Base-by-base conservation (phyloP, 202 grass and related monocot genomes). In the Digitaria exilis region DNA sequence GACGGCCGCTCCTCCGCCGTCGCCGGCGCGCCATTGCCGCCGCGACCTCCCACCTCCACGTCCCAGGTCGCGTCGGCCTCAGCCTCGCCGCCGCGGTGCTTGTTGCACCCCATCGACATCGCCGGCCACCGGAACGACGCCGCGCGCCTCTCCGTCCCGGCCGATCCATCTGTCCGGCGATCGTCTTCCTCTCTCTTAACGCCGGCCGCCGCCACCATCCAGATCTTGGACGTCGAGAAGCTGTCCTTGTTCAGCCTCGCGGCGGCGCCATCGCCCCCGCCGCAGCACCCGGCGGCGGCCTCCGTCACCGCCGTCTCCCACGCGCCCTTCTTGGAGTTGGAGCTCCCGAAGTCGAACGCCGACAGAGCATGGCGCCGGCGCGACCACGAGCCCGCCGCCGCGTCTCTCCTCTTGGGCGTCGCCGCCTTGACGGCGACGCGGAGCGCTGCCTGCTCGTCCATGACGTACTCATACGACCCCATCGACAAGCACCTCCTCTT, bases 381-480 rank as follows among this genome's bases (percentile, higher is more conserved):
- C 19, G 82, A 84, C 37, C 83, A 87, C 8, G 63, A 78, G 5
- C 59, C 30, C 52, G n/a, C n/a, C n/a, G n/a, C n/a, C n/a, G n/a
- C 60, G 6, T 82, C 74, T 22, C 76, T 85, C 84, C 92, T 84
- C 74, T 90, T 92, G 7, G 92, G 80, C 62, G 92, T 88, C 82
- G 87, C 82, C 82, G 87, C 82, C 80, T 87, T 93, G 79, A 98
- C 30, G 59, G 85, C 64, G 39, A 98, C 93, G 32, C 70, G 73
- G 83, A 95, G 93, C 50, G 82, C 70, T 25, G 83, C 66, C 50
- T 78, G 77, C 15, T 90, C 91, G 61, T 90, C 87, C 96, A 89
- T 95, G 35, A 98, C 85, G 75, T 95, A 98, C 90, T 98, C 96
- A 61, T 94, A 93, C 25, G 96, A 93, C 21, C 96, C 96, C 93